Evolutionary conservation across 495 filamentous ascomycete genomes (phyloP), one percentile per base, ranked within the genome.

Genomic region (Cenococcum geophilum): DNA sequence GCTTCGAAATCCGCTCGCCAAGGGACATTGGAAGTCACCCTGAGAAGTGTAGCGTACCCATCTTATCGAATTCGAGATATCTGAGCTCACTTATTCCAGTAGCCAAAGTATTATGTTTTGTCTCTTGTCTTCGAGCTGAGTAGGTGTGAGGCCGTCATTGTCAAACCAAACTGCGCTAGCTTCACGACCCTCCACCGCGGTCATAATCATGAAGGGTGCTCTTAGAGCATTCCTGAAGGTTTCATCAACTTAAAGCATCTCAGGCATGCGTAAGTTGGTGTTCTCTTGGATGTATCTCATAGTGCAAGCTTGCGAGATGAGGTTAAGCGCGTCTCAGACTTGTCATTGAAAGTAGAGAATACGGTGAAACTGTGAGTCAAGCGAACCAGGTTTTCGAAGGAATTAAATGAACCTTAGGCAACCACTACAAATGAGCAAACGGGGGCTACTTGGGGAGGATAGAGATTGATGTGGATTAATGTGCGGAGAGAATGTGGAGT

Each of bases 41-140:
- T 11, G 23, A 16, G 18, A 57, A 57, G 11, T 45, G 35, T 18
- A 45, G 55, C 8, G 37, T 40, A 20, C 55, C 55, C 21, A 57
- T 57, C 21, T 20, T 45, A 27, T 40, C 32, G 21, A 57, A 57
- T 11, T 43, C 20, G 32, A 45, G 32, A 34, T 37, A 5, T 5
- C 36, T 27, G 8, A 57, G 32, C 18, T 37, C 36, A 43, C 32
- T 45, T 11, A 57, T 40, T 6, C 21, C 36, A 27, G 36, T 18
- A 5, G 55, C 27, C 22, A 57, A 18, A 10, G 32, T 40, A 11
- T 36, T 37, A 57, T 45, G 27, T 57, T 37, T n/a, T 23, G 32
- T 50, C 55, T 27, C 32, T 40, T 37, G 8, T 37, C 32, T 57
- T 57, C 55, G 35, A 57, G 45, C 45, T n/a, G 18, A 14, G 45